These are phyloP conservation scores for Postia placenta DNA, from an alignment of 768 basidiomycete genomes.

Conservation along the genomic window DNA sequence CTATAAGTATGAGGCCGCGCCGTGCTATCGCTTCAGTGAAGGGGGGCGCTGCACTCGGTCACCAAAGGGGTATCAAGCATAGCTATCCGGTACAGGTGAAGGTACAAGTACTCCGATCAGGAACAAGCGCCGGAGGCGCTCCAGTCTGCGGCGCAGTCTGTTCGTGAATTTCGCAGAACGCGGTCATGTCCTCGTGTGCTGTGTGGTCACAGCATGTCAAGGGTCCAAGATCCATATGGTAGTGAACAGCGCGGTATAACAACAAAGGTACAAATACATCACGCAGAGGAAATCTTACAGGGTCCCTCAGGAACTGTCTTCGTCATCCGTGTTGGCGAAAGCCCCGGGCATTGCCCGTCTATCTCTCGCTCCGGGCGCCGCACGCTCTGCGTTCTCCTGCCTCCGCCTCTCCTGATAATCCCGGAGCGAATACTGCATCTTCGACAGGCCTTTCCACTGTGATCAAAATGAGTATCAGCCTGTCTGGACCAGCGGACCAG, in stretches of 20 bases:
- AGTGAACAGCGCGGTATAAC: background rate
- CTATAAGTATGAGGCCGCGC: too few species aligned
- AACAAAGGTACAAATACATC: background rate
- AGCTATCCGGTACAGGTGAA: background rate
- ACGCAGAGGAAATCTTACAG: background rate
- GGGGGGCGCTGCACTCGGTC: background rate
- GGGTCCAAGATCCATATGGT: background rate
- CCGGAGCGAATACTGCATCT: constrained; percentile 58
- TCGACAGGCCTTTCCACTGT: constrained; percentile 83
- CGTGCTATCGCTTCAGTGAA: too few species aligned
- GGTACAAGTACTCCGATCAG: background rate
- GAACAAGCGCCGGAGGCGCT: background rate
- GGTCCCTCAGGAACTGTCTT: background rate
- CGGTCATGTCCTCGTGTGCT: background rate
- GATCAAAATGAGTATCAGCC: background rate
- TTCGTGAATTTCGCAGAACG: too few species aligned
- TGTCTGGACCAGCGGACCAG: background rate
- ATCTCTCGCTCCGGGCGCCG: background rate
- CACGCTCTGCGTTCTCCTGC: constrained; percentile 27
- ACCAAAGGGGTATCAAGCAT: background rate
- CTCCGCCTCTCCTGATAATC: constrained; percentile 64
- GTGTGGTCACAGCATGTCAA: background rate
- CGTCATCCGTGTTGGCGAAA: constrained; percentile 9
- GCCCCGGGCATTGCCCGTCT: constrained; percentile 16
- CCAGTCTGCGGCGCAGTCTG: background rate